Evolutionary conservation across 345 rosid species (phyloP), one percentile per base, ranked within the genome.

Genomic region (Eucalyptus polyanthemos): DNA sequence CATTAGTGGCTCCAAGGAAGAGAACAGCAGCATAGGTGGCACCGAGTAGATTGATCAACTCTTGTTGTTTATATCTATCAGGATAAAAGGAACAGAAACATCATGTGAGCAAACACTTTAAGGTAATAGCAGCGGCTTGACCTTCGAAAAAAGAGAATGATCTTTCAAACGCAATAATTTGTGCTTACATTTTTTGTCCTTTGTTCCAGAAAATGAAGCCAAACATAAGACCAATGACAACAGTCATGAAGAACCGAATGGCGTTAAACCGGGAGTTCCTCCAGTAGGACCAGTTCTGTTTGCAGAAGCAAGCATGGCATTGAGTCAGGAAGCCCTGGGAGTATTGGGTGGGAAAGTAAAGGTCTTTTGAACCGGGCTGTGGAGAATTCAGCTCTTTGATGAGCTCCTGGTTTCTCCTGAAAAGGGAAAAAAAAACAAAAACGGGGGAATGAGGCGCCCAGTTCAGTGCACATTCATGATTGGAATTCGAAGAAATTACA

Each of bases 211-310:
- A 92, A 67, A 92, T 83, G 47, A 89, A 1, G 49, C 95, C 93
- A 60, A 92, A 93, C 87, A 89, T 47, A 22, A 93, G 5, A 40
- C 91, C 94, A 29, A 92, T 89, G 62, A 88, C 50, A 2, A 86
- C 25, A 1, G 94, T 91, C 58, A 92, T 86, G 31, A 90, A 44
- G 87, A 92, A 90, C 11, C 94, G 92, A 76, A 92, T 90, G 14
- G 92, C 91, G 22, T 91, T 94, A 89, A 88, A 92, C 34, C 87
- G 90, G 12, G 93, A 60, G 67, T 92, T 94, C 88, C 93, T 88
- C 93, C 95, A 94, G 88, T 94, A 92, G 22, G 93, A 92, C 93
- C 92, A 89, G 86, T 89, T 88, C 86, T 94, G 95, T 87, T 93
- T 94, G 93, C 93, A 92, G 65, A 93, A 91, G 85, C 93, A 92